These are phyloP conservation scores for Haplosporangium gracile DNA, from an alignment of 192 early-diverging fungal genomes.

Conservation along the genomic window DNA sequence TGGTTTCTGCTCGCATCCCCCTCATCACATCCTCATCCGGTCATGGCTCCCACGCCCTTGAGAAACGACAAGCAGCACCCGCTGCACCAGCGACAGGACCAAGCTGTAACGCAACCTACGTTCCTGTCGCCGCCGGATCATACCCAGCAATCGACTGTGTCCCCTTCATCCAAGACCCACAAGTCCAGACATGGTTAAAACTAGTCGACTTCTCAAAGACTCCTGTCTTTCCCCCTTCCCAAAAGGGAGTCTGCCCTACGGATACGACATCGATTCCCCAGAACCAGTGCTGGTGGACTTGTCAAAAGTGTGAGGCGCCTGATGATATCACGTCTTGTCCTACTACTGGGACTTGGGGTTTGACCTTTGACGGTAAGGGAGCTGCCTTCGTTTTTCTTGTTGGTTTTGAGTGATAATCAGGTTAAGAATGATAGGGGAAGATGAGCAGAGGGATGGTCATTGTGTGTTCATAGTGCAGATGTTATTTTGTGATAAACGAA, in stretches of 20 bases:
- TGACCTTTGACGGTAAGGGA: conserved; percentile 61
- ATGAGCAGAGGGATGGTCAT: no score
- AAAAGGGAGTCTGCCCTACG: conserved; percentile 38
- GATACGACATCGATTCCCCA: conserved; percentile 12
- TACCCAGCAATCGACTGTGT: conserved; percentile 39
- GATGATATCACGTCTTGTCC: conserved; percentile 49
- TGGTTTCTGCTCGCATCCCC: conserved; percentile 8
- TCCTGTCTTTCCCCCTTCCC: conserved; percentile 45
- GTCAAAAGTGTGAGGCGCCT: conserved; percentile 48
- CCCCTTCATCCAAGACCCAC: conserved; percentile 29
- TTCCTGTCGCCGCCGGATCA: conserved; percentile 8
- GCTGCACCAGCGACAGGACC: background rate
- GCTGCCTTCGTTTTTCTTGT: no score
- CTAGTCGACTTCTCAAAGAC: conserved; percentile 49
- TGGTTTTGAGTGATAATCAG: no score
- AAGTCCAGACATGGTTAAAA: conserved; percentile 58
- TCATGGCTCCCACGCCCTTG: background rate
- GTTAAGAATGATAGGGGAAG: no score
- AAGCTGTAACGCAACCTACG: conserved; percentile 1
- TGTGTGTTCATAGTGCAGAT: no score
- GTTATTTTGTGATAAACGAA: no score
- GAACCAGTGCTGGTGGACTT: conserved; percentile 64
- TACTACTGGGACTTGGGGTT: conserved; percentile 47
- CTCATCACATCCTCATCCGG: background rate
- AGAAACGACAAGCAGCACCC: conserved; percentile 14